Conservation (phyloP, 257 asterid genomes). For the Jaltomata sinuosa region DNA sequence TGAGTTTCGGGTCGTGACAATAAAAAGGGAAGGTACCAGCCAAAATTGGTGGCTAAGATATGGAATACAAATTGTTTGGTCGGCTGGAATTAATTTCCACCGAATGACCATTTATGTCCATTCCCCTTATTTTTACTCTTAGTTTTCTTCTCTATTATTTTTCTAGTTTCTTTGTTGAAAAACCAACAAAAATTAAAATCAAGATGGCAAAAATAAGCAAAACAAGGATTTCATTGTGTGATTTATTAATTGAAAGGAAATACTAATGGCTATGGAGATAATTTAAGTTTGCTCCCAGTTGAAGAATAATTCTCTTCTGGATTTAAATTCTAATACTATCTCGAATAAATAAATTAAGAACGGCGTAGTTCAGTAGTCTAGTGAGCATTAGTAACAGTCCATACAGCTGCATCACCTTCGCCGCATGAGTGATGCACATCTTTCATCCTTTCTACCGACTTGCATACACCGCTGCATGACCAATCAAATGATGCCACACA, state of each 20-base stretch:
- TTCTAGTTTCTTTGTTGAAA: too few relatives aligned
- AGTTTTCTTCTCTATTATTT: too few relatives aligned
- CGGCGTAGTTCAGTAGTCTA: background rate
- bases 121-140: too few relatives aligned
- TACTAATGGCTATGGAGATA: background rate
- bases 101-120: too few relatives aligned
- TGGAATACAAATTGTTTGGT: too few relatives aligned
- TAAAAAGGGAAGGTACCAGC: too few relatives aligned
- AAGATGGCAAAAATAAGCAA: background rate
- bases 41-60: too few relatives aligned
- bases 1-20: too few relatives aligned
- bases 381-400: conserved; percentile 21
- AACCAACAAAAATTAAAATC: too few relatives aligned
- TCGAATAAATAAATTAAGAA: background rate
- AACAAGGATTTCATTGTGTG: background rate
- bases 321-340: too few relatives aligned
- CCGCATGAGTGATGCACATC: conserved; percentile 56
- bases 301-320: background rate
- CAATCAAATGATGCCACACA: conserved; percentile 83
- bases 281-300: background rate
- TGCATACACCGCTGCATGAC: conserved; percentile 80
- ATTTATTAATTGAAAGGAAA: background rate
- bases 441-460: conserved; percentile 64
- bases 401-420: conserved; percentile 54
- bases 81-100: too few relatives aligned